A percentile compares a stretch with the other conserved stretches of the same genome.
These are phyloP conservation scores for Torrubiellomyces zombiae DNA, from an alignment of 2,329 filamentous ascomycete species.

Conservation along the genomic window DNA sequence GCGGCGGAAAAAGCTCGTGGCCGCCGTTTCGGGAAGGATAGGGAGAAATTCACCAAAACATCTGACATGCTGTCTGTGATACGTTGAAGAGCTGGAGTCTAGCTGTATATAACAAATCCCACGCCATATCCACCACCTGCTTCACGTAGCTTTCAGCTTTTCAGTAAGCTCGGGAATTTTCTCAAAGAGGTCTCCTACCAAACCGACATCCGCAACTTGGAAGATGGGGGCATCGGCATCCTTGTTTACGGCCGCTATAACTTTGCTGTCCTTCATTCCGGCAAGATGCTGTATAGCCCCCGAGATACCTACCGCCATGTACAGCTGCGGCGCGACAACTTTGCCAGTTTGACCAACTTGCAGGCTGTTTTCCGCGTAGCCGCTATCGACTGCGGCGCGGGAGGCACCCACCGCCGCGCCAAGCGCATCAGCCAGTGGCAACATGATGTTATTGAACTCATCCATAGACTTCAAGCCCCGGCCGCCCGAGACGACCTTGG, in stretches of 20 bases:
- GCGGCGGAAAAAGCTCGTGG: conserved; percentile 56
- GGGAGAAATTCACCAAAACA: conserved; percentile 51
- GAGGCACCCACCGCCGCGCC: conserved; percentile 94
- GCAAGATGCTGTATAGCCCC: conserved; percentile 96
- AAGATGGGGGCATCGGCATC: conserved; percentile 95
- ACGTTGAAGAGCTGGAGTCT: conserved; percentile 12
- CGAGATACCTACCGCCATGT: conserved; percentile 88
- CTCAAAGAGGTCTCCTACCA: conserved; percentile 91
- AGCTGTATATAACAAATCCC: background rate
- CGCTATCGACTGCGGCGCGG: conserved; percentile 86
- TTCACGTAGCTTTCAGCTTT: conserved; percentile 54
- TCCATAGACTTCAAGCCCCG: conserved; percentile 95
- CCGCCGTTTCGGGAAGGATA: conserved; percentile 49
- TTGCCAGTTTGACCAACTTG: conserved; percentile 98
- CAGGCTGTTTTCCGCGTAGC: conserved; percentile 94
- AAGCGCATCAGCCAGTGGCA: conserved; percentile 78
- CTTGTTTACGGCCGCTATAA: conserved; percentile 98
- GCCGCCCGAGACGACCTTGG: conserved; percentile 80
- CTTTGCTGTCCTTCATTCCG: conserved; percentile 99
- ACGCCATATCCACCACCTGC: conserved; percentile 5
- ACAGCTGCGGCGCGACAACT: conserved; percentile 91
- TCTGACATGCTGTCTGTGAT: conserved; percentile 40
- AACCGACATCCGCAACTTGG: conserved; percentile 88
- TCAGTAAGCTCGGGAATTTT: conserved; percentile 91
- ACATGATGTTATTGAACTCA: conserved; percentile 86